Percentiles rank a stretch among this genome's conserved stretches.
Conservation (phyloP, 805 yeast genomes). For the Starmerella tilneyi region DNA sequence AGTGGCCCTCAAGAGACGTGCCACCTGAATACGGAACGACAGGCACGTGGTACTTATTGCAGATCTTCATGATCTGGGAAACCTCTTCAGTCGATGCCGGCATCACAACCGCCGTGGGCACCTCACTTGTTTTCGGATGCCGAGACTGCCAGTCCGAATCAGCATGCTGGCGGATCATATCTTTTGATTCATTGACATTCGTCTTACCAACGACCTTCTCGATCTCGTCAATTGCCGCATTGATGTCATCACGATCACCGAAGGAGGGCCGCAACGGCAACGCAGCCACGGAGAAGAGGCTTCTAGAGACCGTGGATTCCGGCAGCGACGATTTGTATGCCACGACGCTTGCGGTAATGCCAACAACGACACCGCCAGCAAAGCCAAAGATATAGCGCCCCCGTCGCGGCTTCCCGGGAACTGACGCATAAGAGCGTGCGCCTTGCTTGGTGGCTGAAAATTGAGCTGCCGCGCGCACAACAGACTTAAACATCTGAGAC, state of each 20-base stretch:
- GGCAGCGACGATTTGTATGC: not conserved
- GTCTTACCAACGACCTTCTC: slow-evolving; percentile 42
- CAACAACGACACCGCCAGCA: not conserved
- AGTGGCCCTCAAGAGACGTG: too few relatives aligned
- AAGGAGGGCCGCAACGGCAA: slow-evolving; percentile 42
- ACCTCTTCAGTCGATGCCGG: slow-evolving; percentile 63
- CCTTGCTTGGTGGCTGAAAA: too few relatives aligned
- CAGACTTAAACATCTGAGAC: too few relatives aligned
- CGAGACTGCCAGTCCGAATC: slow-evolving; percentile 63
- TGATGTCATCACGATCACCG: slow-evolving; percentile 34
- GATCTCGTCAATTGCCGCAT: slow-evolving; percentile 45
- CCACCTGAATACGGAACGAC: too few relatives aligned
- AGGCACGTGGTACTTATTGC: too few relatives aligned
- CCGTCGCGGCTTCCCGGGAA: not conserved
- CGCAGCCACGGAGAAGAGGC: slow-evolving; percentile 32
- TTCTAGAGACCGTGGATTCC: not conserved
- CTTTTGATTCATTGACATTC: slow-evolving; percentile 38
- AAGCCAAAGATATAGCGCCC: not conserved
- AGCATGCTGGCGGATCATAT: slow-evolving; percentile 45
- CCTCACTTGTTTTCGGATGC: slow-evolving; percentile 42
- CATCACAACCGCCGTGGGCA: slow-evolving; percentile 50
- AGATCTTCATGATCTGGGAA: too few relatives aligned
- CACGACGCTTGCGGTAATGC: not conserved
- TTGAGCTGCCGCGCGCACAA: too few relatives aligned
- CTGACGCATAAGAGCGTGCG: not conserved